Conservation (phyloP, 139 green algal genomes). For the Tetraselmis chui region DNA sequence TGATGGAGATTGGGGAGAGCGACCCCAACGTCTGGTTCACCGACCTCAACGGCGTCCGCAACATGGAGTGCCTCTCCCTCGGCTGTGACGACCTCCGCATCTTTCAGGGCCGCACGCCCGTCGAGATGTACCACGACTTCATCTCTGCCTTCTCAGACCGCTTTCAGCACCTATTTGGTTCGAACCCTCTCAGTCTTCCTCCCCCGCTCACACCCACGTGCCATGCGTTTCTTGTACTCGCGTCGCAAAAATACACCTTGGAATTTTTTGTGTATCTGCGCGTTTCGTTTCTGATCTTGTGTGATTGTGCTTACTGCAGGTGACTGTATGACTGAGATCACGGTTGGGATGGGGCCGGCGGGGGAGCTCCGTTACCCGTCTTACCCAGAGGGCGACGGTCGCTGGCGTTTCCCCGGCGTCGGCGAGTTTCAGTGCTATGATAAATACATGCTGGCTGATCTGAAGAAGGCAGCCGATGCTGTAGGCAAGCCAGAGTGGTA, state of each 20-base stretch:
- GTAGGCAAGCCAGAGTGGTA: slow-evolving; percentile 81
- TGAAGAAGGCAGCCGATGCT: slow-evolving; percentile 53
- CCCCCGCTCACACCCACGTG: too few relatives aligned
- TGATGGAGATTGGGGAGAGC: slow-evolving; percentile 76
- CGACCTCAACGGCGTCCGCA: slow-evolving; percentile 75
- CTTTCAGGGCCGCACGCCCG: slow-evolving; percentile 78
- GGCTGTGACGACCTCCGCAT: slow-evolving; percentile 79
- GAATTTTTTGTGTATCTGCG: too few relatives aligned
- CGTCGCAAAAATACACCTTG: too few relatives aligned
- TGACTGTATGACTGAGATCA: slow-evolving; percentile 81
- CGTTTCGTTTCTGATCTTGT: too few relatives aligned
- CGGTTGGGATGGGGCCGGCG: slow-evolving; percentile 89
- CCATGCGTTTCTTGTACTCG: too few relatives aligned
- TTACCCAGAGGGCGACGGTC: slow-evolving; percentile 89
- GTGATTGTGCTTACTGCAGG: too few relatives aligned
- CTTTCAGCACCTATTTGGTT: slow-evolving; percentile 59
- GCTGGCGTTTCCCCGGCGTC: slow-evolving; percentile 93
- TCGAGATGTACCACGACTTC: slow-evolving; percentile 92
- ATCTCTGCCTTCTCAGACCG: slow-evolving; percentile 78
- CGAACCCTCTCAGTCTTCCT: too few relatives aligned
- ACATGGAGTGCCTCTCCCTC: slow-evolving; percentile 89
- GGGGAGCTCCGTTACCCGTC: slow-evolving; percentile 97
- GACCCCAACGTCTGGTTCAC: slow-evolving; percentile 96
- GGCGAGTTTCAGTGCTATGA: slow-evolving; percentile 99
- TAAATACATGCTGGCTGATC: slow-evolving; percentile 85